Percentiles rank a stretch among this genome's conserved stretches.
phyloP scores from a whole-genome alignment of 495 filamentous ascomycete species.

The Penicillium fimorum region DNA sequence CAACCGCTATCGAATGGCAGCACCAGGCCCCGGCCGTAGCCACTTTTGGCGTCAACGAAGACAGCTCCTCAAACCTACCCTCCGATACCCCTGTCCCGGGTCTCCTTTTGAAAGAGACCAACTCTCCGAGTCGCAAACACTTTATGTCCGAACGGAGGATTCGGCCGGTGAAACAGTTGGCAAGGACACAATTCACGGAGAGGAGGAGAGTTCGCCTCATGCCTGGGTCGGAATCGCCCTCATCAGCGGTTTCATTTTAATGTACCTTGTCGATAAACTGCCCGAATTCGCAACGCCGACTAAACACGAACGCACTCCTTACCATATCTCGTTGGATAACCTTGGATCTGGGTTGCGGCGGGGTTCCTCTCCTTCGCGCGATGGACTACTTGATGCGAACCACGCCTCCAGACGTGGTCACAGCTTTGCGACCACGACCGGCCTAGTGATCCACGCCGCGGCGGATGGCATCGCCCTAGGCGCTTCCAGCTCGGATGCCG shows the following conservation, averaged over 20 bases:
- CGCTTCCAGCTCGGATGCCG: conserved; percentile 72
- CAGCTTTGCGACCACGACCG: conserved; percentile 75
- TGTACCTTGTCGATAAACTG: conserved; percentile 93
- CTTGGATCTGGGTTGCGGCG: conserved; percentile 57
- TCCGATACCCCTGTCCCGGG: conserved; percentile 18
- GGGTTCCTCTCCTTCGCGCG: conserved; percentile 49
- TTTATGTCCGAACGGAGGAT: conserved; percentile 31
- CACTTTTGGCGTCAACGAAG: conserved; percentile 10
- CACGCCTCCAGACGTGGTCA: conserved; percentile 32
- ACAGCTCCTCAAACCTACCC: conserved; percentile 5
- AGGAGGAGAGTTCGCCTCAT: conserved; percentile 54
- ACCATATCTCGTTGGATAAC: conserved; percentile 81
- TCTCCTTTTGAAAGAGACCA: conserved; percentile 18
- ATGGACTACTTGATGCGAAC: conserved; percentile 37
- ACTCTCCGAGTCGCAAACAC: conserved; percentile 13
- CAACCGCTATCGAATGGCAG: conserved; percentile 31
- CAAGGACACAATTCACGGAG: conserved; percentile 21
- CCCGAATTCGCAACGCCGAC: conserved; percentile 65
- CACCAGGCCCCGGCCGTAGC: conserved; percentile 27
- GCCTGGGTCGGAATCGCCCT: conserved; percentile 82
- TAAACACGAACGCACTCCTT: conserved; percentile 52
- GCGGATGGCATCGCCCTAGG: conserved; percentile 97
- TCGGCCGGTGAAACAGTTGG: conserved; percentile 42
- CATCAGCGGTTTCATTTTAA: conserved; percentile 86
- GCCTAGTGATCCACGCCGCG: conserved; percentile 91